These are phyloP conservation scores for Wickerhamiella domercqiae DNA, from an alignment of 805 yeast genomes.

Conservation along the genomic window DNA sequence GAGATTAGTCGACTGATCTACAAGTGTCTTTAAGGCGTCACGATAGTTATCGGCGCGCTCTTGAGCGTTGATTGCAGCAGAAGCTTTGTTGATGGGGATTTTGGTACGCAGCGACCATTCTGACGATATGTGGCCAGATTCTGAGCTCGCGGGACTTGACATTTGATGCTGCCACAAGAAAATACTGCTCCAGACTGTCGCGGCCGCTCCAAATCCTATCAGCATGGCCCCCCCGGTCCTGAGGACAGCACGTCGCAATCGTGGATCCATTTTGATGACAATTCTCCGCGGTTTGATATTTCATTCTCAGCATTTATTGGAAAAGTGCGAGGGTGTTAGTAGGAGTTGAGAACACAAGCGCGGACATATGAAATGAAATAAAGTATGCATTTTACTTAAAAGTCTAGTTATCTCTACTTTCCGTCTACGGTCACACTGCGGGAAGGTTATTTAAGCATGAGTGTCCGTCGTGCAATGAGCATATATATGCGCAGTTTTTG, in stretches of 20 bases:
- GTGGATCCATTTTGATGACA: too few species aligned
- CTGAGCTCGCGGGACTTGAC: neutral
- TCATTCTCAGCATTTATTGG: too few species aligned
- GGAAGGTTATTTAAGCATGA: too few species aligned
- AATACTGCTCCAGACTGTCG: slow-evolving; percentile 9
- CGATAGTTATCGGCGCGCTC: slow-evolving; percentile 11
- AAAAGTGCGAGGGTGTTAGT: too few species aligned
- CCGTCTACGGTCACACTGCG: too few species aligned
- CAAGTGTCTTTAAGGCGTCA: slow-evolving; percentile 16
- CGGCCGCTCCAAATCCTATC: slow-evolving; percentile 15
- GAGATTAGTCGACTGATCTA: slow-evolving; percentile 13
- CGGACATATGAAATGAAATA: too few species aligned
- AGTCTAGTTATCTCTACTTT: too few species aligned
- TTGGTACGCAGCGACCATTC: slow-evolving; percentile 16
- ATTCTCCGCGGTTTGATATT: too few species aligned
- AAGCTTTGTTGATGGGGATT: slow-evolving; percentile 10
- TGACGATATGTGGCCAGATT: slow-evolving; percentile 8
- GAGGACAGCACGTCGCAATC: slow-evolving; percentile 3
- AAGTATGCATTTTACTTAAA: too few species aligned
- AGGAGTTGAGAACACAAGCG: too few species aligned
- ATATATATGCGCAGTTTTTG: too few species aligned
- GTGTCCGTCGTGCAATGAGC: too few species aligned
- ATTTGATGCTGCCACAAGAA: slow-evolving; percentile 10
- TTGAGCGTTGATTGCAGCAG: slow-evolving; percentile 4
- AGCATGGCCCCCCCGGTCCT: slow-evolving; percentile 10